Conservation (phyloP, 2,329 filamentous ascomycete genomes). For the Xylariaceae sp. region DNA sequence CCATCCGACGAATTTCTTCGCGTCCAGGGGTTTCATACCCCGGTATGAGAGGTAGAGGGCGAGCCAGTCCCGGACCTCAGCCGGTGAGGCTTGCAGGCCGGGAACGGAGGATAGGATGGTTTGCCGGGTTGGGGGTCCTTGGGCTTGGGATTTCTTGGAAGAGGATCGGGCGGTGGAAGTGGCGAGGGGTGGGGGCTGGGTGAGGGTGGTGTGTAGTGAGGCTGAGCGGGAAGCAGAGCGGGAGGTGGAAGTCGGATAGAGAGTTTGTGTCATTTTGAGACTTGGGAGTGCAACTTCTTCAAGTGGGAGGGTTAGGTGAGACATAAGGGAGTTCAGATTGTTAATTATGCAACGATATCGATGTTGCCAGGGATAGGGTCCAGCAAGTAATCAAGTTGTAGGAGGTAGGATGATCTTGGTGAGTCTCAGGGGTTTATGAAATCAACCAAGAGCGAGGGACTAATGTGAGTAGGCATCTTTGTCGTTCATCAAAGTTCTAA, state of each 20-base stretch:
- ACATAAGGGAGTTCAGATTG: neutral
- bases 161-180: neutral
- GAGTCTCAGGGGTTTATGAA: no score
- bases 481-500: no score
- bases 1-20: slow-evolving; percentile 13
- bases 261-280: neutral
- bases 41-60: slow-evolving; percentile 14
- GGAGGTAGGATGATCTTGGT: no score
- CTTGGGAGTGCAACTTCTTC: neutral
- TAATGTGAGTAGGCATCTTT: no score
- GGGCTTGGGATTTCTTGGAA: neutral
- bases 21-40: slow-evolving; percentile 6
- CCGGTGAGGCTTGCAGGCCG: slow-evolving; percentile 7
- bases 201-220: no score
- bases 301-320: neutral
- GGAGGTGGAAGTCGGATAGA: neutral
- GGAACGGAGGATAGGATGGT: slow-evolving; percentile 13
- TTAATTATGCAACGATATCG: neutral
- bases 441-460: no score
- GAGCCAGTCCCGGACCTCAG: slow-evolving; percentile 14
- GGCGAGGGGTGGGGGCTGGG: neutral
- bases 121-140: neutral
- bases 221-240: no score
- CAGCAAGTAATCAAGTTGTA: neutral
- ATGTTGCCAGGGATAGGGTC: neutral